phyloP scores from a whole-genome alignment of 2,329 filamentous ascomycete genomes.

The Ceratocystis smalleyi region DNA sequence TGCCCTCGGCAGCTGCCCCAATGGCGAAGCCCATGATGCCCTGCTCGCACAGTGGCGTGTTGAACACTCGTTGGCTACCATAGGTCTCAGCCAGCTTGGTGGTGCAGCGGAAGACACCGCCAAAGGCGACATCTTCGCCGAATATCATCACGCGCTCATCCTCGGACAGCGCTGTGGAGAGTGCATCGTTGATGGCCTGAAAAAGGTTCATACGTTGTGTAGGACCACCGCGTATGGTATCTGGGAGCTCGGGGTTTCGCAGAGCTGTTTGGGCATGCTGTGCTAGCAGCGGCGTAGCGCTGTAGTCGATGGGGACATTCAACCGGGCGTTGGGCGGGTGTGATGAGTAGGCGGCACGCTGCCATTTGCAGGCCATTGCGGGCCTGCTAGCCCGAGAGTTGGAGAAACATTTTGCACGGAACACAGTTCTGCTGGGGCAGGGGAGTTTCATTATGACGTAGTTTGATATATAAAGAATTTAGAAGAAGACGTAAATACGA shows the following conservation, averaged over 20 bases:
- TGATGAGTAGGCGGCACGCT: conserved; percentile 32
- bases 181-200: conserved; percentile 80
- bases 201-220: conserved; percentile 87
- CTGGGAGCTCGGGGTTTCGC: conserved; percentile 53
- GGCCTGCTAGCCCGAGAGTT: not conserved
- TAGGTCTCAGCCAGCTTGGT: conserved; percentile 82
- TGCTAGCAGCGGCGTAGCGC: conserved; percentile 61
- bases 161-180: conserved; percentile 63
- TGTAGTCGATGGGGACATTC: conserved; percentile 79
- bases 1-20: conserved; percentile 75
- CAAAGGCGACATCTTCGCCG: conserved; percentile 93
- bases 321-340: conserved; percentile 48
- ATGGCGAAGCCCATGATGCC: conserved; percentile 90
- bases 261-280: conserved; percentile 63
- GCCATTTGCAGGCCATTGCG: not conserved
- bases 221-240: conserved; percentile 46
- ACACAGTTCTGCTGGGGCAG: not conserved
- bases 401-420: not conserved
- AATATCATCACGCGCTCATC: conserved; percentile 84
- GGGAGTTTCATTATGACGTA: not conserved
- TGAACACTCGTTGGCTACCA: conserved; percentile 81
- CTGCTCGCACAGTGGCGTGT: conserved; percentile 87
- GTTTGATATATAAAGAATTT: not conserved
- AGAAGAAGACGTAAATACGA: not conserved
- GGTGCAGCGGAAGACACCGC: conserved; percentile 87